Evolutionary conservation across 345 rosid species (phyloP), one percentile per base, ranked within the genome.

Genomic region (Populus tremula): DNA sequence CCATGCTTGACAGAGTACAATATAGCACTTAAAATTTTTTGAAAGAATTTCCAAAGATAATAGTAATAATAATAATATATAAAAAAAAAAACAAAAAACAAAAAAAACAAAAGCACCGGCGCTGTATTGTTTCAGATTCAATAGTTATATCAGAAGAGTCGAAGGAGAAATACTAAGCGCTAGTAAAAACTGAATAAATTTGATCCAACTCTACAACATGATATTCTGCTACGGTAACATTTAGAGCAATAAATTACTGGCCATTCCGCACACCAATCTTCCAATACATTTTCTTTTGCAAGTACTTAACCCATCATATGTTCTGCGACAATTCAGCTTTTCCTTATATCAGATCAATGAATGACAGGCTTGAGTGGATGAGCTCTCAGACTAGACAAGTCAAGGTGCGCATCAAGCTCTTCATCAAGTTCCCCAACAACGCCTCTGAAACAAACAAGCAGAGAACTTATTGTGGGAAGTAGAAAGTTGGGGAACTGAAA

Each of bases 301-400:
- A 27, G 61, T 64, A 64, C 39, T 67, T 33, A 5, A 50, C n/a
- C 33, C 62, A 21, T 76, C 25, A n/a, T 0, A 17, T 63, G 53
- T 25, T 36, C 76, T 41, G 39, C 56, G 18, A 25, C 1, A 29
- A 17, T 13, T 1, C 65, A 41, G 12, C 3, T 38, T 29, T 29
- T 11, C 13, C 21, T 64, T 5, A 43, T 6, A 13, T 39, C 11
- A 39, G 70, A 81, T 88, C 86, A 96, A 82, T 93, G 99, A 82
- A 92, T 83, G 43, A 96, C 94, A 10, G 98, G 94, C 85, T 96
- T 96, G 73, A 96, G 88, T 67, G 97, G 99, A 81, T 96, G 97
- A 77, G 99, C 99, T 86, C 94, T 92, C 80, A 93, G 85, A 71
- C 87, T 91, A 36, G 97, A 88, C 76, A 96, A 78, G 71, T 91